Evolutionary conservation across 164 flowering plant genomes (phyloP), one percentile per base, ranked within the genome.

Genomic region (Magnolia sinica): DNA sequence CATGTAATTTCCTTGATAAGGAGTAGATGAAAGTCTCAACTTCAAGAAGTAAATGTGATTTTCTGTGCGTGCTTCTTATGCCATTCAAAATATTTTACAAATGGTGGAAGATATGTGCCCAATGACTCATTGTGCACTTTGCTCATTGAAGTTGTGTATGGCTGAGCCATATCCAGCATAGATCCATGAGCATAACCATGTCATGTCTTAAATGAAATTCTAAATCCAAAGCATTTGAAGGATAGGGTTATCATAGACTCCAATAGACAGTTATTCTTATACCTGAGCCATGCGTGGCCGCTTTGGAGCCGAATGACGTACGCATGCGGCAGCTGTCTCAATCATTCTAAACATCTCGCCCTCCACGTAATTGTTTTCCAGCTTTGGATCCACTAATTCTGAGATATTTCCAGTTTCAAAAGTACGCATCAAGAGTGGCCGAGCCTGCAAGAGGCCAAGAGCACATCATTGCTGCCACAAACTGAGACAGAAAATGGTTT

Each of bases 271-370:
- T 59, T 51, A 22, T 18, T 59, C 59, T 31, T n/a, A 37, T 71
- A 91, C 94, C 94, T 88, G 88, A 52, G 66, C 83, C 91, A 91
- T 91, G 52, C 91, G 90, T 1, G 92, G 92, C 55, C 94, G 75
- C 83, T 88, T 89, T 7, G 80, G 88, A 76, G 91, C 91, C 66
- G 91, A 89, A 83, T 89, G 94, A 61, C 94, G 90, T 74, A 89
- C 82, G 74, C 89, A 91, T 9, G 91, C 92, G 51, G 94, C 91
- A 58, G 94, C 94, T 64, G 89, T 79, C 82, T 88, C 92, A 31
- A 89, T 81, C 94, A 91, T 91, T 81, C 82, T 84, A 29, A 85
- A 51, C 87, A 91, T 80, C 77, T 91, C 88, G 13, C 81, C 73
- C 78, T 86, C 88, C 20, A 85, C 87, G 63, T 86, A 91, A n/a